Evolutionary conservation across 768 basidiomycete genomes (phyloP).

Genomic region (Suillus tomentosus): DNA sequence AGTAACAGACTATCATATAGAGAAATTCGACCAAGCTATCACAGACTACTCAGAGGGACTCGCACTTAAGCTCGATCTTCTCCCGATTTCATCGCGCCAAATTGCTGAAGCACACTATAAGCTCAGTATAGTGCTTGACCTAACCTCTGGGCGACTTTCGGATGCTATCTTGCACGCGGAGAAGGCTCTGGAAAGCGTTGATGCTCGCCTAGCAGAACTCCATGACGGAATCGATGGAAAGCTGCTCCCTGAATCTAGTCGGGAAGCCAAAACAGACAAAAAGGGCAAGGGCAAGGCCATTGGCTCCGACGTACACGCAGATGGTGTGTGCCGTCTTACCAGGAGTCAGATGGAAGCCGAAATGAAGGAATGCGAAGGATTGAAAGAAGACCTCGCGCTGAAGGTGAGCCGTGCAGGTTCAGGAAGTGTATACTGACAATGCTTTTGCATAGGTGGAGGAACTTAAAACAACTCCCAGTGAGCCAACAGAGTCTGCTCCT

Average conservation of each 20-base stretch:
- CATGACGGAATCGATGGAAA: constrained; percentile 45
- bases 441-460: constrained; percentile 77
- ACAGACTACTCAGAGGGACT: constrained; percentile 83
- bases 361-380: constrained; percentile 72
- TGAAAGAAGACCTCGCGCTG: constrained; percentile 80
- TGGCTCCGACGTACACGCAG: constrained; percentile 40
- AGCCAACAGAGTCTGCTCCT: constrained; percentile 60
- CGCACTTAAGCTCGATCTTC: constrained; percentile 65
- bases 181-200: constrained; percentile 77
- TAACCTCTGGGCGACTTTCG: constrained; percentile 80
- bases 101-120: constrained; percentile 95
- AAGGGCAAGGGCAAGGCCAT: constrained; percentile 77
- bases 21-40: constrained; percentile 95
- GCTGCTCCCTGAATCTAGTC: constrained; percentile 33
- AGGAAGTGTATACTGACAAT: constrained; percentile 4
- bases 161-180: constrained; percentile 84
- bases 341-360: constrained; percentile 76
- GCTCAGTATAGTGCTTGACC: constrained; percentile 89
- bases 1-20: constrained; percentile 40
- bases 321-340: constrained; percentile 64
- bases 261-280: constrained; percentile 37
- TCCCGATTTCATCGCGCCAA: constrained; percentile 88
- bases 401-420: constrained; percentile 53
- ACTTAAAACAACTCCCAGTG: constrained; percentile 76
- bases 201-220: constrained; percentile 65